Base-by-base conservation (phyloP, 306 rosid genomes). In the Rosa chinensis region DNA sequence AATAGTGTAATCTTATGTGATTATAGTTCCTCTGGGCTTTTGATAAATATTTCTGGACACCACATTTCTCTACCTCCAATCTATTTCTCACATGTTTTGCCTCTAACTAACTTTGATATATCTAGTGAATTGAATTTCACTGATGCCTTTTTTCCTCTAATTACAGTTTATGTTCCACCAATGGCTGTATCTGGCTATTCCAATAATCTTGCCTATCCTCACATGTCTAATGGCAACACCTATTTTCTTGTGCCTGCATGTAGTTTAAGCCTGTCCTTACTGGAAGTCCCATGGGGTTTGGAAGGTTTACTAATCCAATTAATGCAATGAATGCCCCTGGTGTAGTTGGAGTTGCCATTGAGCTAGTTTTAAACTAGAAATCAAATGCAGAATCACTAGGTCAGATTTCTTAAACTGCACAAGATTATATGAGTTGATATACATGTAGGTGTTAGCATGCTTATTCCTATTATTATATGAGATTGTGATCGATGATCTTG, bases 131-230 rank as follows among this genome's bases (percentile, higher is more conserved):
- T 42, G n/a, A 70, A 63, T 48, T 35, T 77, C 75, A 78, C 66
- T 35, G 59, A 49, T 75, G 32, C 48, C 43, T 39, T 69, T 16
- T 66, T 11, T 14, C 32, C 66, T 78, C 25, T 70, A 75, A 72
- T 25, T 84, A 79, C 87, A 96, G 99, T 96, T 74, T 96, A 93
- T 72, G 98, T 91, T 80, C 97, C 99, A n/a, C 98, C 98, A 8
- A 90, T 96, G 96, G 94, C 94, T 52, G 82, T 96, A 90, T 98
- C 97, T 35, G 97, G 98, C 59, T 96, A 91, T 82, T 90, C 99
- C 44, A 90, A 84, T 82, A 92, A 81, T 71, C 84, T 96, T 85
- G 90, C 98, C 28, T 95, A 95, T 85, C 93, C 98, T 76, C 99
- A 91, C 83, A 93, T 97, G 49, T 78, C 97, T 59, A 93, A 87